Evolutionary conservation across 2,329 filamentous ascomycete species (phyloP), one percentile per base, ranked within the genome.

Genomic region (Neonectria punicea): DNA sequence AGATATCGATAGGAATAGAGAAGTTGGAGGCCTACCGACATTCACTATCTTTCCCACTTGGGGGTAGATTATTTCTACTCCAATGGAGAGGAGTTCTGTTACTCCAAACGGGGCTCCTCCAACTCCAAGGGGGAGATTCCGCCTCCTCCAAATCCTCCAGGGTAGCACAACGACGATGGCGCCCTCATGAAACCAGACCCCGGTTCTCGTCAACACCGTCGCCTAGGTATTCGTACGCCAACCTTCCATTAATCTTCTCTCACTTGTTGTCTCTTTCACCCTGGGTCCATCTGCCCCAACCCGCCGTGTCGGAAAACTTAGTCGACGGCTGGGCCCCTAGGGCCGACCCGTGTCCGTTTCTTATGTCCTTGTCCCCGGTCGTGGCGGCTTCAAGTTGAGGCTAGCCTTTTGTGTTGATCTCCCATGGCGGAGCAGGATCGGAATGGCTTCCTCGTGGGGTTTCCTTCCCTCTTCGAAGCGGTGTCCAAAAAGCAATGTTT

Each of bases 401-500:
- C 67, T 61, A 65, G 57, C 22, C 58, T 28, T 28, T 59, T 22
- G 36, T 66, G 39, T 41, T 41, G 66, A 66, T 70, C 64, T 70
- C 55, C 61, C 43, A 20, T 53, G 58, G 49, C 58, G 61, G 54
- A 28, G 53, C 18, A 58, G 63, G 56, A 61, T 54, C 51, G 53
- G 57, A 49, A 70, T 56, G 54, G 44, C 36, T 44, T 65, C 59
- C 55, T 67, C 58, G 58, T 67, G 54, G 49, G 49, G n/a, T 43
- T 18, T 18, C 20, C 39, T 18, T 43, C 8, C n/a, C 36, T 44
- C 43, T 20, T 34, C n/a, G 28, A 18, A 34, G 55, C 55, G 61
- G 61, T 62, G 57, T 56, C 51, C 56, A 20, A 71, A 69, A 69
- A 70, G 63, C 56, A 69, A 67, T 20, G 55, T 65, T 51, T 51